Percentiles rank a stretch among this genome's conserved stretches.
phyloP scores from a whole-genome alignment of 352 stramenopile genomes.

The Phytophthora palmivora region DNA sequence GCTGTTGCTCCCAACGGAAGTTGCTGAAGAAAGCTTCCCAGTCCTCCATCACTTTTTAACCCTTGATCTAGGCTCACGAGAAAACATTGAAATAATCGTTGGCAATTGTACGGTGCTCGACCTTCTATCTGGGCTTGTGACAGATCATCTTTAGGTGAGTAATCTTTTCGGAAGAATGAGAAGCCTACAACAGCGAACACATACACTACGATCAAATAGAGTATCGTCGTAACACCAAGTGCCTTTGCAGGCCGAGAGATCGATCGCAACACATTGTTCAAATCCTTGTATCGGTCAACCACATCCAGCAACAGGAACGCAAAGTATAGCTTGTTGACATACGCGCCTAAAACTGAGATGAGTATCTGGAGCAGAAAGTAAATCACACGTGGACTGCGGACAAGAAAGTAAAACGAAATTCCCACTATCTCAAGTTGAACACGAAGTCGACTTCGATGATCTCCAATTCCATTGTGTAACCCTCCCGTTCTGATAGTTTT shows the following conservation, averaged over 20 bases:
- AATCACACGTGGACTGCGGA: constrained; percentile 58
- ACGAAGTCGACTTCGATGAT: constrained; percentile 10
- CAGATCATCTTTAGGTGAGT: constrained; percentile 36
- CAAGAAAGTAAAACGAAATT: constrained; percentile 63
- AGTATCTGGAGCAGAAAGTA: constrained; percentile 69
- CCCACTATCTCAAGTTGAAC: constrained; percentile 37
- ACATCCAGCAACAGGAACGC: constrained; percentile 78
- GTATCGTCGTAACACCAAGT: constrained; percentile 60
- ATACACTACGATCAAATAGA: constrained; percentile 81
- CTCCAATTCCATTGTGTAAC: not conserved
- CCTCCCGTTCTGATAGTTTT: constrained; percentile 7
- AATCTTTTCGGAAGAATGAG: constrained; percentile 79
- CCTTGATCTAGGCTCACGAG: constrained; percentile 76
- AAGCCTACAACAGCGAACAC: constrained; percentile 77
- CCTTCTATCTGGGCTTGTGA: constrained; percentile 43
- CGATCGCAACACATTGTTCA: constrained; percentile 75
- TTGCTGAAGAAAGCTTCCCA: constrained; percentile 57
- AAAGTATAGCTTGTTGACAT: constrained; percentile 83
- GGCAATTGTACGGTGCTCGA: constrained; percentile 58
- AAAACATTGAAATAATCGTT: constrained; percentile 79
- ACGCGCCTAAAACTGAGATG: constrained; percentile 63
- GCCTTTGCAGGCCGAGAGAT: constrained; percentile 69
- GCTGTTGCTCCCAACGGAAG: constrained; percentile 43
- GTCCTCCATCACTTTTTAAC: constrained; percentile 68
- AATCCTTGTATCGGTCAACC: constrained; percentile 79